Base-by-base conservation (phyloP, 225 moss, liverwort and hornwort species). In the Polytrichum commune region DNA sequence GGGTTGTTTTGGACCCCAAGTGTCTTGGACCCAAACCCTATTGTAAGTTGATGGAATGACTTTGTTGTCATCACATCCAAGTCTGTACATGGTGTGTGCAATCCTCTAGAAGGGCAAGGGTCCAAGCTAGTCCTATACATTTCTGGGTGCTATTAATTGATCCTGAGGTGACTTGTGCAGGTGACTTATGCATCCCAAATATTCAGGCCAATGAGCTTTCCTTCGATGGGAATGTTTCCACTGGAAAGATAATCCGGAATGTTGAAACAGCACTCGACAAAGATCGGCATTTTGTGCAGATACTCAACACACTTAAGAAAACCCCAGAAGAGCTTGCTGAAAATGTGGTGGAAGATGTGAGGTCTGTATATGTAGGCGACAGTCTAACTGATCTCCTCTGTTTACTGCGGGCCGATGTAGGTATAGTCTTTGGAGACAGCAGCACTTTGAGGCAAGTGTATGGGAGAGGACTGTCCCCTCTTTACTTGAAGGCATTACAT, bases 301-400 rank as follows among this genome's bases (percentile, higher is more conserved):
- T 89, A 29, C 27, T 91, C 63, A 69, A 68, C 3, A 23, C 25
- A 1, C 53, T 71, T 19, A 57, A 74, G 64, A 46, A 46, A 46
- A 16, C 3, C 46, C 70, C 64, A 28, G 54, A 35, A 38, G 46
- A 72, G 35, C 69, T 23, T 16, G 62, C 27, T 29, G 53, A 63
- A 19, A 63, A 24, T 6, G 5, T 5, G 33, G 62, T 66, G 19
- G 69, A 35, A 23, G 46, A 46, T 16, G 66, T 74, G 30, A 63
- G 68, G 27, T 80, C 91, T 16, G 81, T 93, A 2, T 94, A 85
- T 53, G 58, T 98, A 6, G 97, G 97, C 16, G 94, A 95, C 69
- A 95, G 97, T 73, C 53, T 91, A 3, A 93, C 92, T 7, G 97
- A 98, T 69, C 84, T 98, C 4, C 82, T 93, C 27, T 92, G 97